Evolutionary conservation across 192 early-diverging fungal genomes (phyloP).

Genomic region (Lunasporangiospora selenospora): DNA sequence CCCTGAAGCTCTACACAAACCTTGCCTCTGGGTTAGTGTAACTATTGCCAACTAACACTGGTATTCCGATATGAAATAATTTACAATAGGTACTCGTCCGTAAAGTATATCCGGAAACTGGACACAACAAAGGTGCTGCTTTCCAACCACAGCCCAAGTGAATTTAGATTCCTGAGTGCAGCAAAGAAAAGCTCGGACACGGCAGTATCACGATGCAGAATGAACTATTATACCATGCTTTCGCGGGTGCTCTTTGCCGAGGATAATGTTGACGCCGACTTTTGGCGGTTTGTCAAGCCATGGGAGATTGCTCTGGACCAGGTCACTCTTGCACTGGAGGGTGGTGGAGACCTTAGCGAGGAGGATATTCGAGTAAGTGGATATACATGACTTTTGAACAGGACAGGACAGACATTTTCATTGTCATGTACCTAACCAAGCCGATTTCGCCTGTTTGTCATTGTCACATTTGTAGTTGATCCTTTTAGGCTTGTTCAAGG

Average conservation of each 20-base stretch:
- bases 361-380: conserved; percentile 46
- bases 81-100: conserved; percentile 67
- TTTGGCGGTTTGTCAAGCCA: conserved; percentile 76
- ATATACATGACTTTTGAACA: no score
- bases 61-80: background rate
- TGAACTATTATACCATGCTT: conserved; percentile 81
- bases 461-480: conserved; percentile 38
- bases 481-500: conserved; percentile 71
- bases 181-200: conserved; percentile 63
- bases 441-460: background rate
- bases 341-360: conserved; percentile 58
- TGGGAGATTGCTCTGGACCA: conserved; percentile 64
- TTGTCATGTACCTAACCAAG: no score
- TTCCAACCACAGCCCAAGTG: conserved; percentile 72
- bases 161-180: conserved; percentile 74
- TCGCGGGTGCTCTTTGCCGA: conserved; percentile 78
- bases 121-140: conserved; percentile 74
- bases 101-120: conserved; percentile 79
- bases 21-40: conserved; percentile 67
- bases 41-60: background rate
- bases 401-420: no score
- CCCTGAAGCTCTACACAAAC: conserved; percentile 79
- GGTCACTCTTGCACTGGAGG: conserved; percentile 61
- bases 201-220: conserved; percentile 47
- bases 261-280: conserved; percentile 63